Evolutionary conservation across 225 moss, liverwort and hornwort species (phyloP).

Genomic region (Straminergon stramineum): DNA sequence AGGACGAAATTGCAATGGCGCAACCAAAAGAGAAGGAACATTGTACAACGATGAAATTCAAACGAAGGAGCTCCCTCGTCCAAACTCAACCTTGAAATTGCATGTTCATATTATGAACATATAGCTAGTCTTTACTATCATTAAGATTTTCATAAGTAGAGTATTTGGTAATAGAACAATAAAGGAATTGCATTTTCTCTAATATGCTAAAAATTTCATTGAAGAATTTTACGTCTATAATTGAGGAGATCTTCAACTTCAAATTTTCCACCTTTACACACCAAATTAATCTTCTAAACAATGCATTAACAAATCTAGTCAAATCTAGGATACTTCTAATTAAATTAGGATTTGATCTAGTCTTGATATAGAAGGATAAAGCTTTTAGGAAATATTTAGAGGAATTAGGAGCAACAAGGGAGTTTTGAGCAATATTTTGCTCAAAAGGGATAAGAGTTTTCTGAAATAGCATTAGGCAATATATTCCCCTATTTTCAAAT

Average conservation of each 20-base stretch:
- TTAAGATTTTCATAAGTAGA: background rate
- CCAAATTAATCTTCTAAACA: background rate
- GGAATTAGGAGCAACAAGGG: rapidly evolving
- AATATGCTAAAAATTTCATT: background rate
- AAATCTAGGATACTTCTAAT: background rate
- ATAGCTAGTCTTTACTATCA: too few relatives aligned
- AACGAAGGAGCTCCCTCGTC: background rate
- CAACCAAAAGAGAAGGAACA: background rate
- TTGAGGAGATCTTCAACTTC: background rate
- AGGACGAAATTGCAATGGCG: background rate
- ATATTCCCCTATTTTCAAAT: background rate
- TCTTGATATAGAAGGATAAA: background rate
- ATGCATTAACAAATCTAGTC: background rate
- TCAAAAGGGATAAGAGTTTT: background rate
- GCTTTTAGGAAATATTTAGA: background rate
- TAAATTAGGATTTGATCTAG: background rate
- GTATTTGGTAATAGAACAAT: background rate
- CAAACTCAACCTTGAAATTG: background rate
- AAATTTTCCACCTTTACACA: background rate
- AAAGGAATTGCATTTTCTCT: background rate
- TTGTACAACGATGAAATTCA: background rate
- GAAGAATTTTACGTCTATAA: background rate
- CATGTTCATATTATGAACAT: background rate
- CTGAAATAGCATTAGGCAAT: rapidly evolving
- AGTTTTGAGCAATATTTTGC: too few relatives aligned